Evolutionary conservation across 2,329 filamentous ascomycete genomes (phyloP).

Genomic region (Lachnellula suecica): DNA sequence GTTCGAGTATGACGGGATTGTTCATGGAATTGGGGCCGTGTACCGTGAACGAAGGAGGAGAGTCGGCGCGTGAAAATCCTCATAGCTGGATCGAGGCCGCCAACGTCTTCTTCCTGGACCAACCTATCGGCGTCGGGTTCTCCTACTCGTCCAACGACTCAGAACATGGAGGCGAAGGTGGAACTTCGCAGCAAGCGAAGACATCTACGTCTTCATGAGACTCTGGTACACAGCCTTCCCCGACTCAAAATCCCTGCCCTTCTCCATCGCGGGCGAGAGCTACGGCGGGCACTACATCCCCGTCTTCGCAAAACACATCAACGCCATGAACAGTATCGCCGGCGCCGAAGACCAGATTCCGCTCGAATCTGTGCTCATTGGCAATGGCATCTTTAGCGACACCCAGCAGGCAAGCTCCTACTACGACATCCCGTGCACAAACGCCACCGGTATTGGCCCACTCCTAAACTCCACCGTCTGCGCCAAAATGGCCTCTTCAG

Average conservation of each 20-base stretch:
- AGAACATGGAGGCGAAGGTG: constrained; percentile 12
- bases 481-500: constrained; percentile 11
- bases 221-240: constrained; percentile 42
- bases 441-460: constrained; percentile 20
- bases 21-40: constrained; percentile 46
- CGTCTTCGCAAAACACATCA: constrained; percentile 35
- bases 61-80: constrained; percentile 36
- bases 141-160: constrained; percentile 31
- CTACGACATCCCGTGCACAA: constrained; percentile 42
- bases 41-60: constrained; percentile 39
- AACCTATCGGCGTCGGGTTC: constrained; percentile 39
- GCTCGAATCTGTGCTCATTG: constrained; percentile 48
- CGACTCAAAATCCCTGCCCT: constrained; percentile 34
- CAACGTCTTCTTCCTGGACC: constrained; percentile 39
- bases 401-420: constrained; percentile 51
- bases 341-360: constrained; percentile 42
- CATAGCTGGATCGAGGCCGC: constrained; percentile 39
- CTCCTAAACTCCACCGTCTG: constrained; percentile 17
- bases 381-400: constrained; percentile 57
- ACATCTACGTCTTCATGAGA: constrained; percentile 25
- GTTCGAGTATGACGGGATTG: constrained; percentile 40
- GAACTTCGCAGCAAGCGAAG: constrained; percentile 23
- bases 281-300: constrained; percentile 35
- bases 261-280: constrained; percentile 36
- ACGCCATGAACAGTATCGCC: constrained; percentile 17